Conservation (phyloP, 495 filamentous ascomycete species). For the Jackrogersella multiformis region DNA sequence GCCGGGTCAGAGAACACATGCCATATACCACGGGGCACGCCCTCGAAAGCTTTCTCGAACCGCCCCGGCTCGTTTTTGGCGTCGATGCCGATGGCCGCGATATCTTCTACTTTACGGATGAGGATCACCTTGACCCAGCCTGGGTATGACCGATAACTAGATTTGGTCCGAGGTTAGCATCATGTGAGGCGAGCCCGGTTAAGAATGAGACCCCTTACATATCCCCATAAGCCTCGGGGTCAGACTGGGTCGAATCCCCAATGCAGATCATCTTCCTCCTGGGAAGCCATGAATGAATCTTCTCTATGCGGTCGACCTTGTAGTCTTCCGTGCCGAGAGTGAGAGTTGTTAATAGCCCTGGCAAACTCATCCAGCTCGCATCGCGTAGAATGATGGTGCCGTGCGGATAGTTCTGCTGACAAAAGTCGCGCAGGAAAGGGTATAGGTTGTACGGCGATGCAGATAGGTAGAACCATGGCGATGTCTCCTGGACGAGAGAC, state of each 20-base stretch:
- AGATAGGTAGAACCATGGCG: slow-evolving; percentile 92
- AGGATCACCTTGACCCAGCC: slow-evolving; percentile 82
- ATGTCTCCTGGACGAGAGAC: slow-evolving; percentile 59
- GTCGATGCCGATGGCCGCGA: slow-evolving; percentile 71
- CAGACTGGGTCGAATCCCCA: slow-evolving; percentile 90
- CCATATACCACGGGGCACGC: slow-evolving; percentile 75
- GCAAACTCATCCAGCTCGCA: slow-evolving; percentile 85
- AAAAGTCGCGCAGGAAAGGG: slow-evolving; percentile 80
- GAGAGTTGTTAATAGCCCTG: slow-evolving; percentile 79
- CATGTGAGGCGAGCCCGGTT: not conserved
- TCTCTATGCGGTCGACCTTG: slow-evolving; percentile 81
- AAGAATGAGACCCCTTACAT: slow-evolving; percentile 55
- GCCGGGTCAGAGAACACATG: slow-evolving; percentile 78
- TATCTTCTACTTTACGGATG: slow-evolving; percentile 83
- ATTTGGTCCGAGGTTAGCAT: slow-evolving; percentile 19
- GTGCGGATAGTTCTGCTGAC: slow-evolving; percentile 72
- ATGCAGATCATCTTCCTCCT: slow-evolving; percentile 80
- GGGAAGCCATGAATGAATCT: slow-evolving; percentile 80
- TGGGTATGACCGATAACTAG: slow-evolving; percentile 60
- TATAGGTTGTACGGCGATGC: slow-evolving; percentile 96
- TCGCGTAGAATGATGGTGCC: slow-evolving; percentile 88
- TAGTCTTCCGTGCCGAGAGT: slow-evolving; percentile 86
- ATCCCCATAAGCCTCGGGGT: slow-evolving; percentile 89
- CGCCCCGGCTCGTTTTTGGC: slow-evolving; percentile 76
- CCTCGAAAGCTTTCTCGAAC: slow-evolving; percentile 86